These are phyloP conservation scores for Penicillium desertorum DNA, from an alignment of 495 filamentous ascomycete species.

Conservation along the genomic window DNA sequence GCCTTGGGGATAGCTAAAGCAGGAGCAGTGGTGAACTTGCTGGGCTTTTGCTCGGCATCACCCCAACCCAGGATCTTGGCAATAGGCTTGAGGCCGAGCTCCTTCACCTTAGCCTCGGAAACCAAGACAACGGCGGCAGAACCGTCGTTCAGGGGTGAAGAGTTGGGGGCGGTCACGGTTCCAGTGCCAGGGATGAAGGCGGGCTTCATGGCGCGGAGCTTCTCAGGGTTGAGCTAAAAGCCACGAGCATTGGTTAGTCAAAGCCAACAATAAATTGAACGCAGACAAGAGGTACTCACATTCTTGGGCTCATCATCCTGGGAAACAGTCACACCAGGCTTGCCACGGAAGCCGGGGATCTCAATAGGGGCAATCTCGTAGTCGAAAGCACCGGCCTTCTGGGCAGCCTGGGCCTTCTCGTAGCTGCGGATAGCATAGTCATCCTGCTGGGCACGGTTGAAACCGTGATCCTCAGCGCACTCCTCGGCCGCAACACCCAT, in stretches of 20 bases:
- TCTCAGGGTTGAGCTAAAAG: slow-evolving; percentile 78
- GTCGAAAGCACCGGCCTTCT: slow-evolving; percentile 72
- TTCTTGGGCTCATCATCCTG: slow-evolving; percentile 96
- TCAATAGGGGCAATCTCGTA: slow-evolving; percentile 88
- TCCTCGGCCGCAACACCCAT: slow-evolving; percentile 95
- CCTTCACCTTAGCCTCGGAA: slow-evolving; percentile 83
- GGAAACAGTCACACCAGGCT: slow-evolving; percentile 77
- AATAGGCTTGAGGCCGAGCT: slow-evolving; percentile 83
- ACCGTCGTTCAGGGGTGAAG: slow-evolving; percentile 92
- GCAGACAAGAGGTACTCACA: slow-evolving; percentile 37
- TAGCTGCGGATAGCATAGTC: slow-evolving; percentile 91
- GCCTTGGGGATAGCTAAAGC: slow-evolving; percentile 97
- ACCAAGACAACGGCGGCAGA: slow-evolving; percentile 87
- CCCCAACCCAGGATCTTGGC: slow-evolving; percentile 97
- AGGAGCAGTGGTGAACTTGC: slow-evolving; percentile 93
- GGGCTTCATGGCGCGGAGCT: slow-evolving; percentile 79
- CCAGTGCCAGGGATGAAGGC: slow-evolving; percentile 78
- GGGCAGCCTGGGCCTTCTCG: slow-evolving; percentile 84
- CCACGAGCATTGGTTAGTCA: slow-evolving; percentile 22
- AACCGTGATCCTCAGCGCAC: slow-evolving; percentile 78
- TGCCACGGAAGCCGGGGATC: slow-evolving; percentile 82
- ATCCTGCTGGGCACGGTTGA: slow-evolving; percentile 82
- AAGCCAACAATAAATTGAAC: not conserved
- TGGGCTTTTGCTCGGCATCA: slow-evolving; percentile 84
- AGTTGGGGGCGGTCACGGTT: slow-evolving; percentile 96